These are phyloP conservation scores for Aspergillus nanangensis DNA, from an alignment of 495 filamentous ascomycete species.

Conservation along the genomic window DNA sequence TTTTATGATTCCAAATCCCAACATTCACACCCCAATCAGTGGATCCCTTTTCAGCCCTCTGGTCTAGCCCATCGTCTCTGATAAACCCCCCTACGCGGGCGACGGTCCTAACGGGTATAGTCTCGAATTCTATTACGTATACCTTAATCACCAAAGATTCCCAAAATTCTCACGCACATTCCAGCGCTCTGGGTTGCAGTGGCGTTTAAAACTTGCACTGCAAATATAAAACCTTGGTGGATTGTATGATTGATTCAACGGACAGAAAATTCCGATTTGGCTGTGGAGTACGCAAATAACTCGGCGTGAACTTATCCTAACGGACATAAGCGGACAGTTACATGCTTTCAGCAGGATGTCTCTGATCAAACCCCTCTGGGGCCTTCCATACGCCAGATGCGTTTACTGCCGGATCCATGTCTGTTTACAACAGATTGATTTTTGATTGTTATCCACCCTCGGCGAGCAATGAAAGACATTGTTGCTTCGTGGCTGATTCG, in stretches of 20 bases:
- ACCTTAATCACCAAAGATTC: not conserved
- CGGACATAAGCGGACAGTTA: too few species aligned
- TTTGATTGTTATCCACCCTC: slow-evolving; percentile 1
- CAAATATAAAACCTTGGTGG: too few species aligned
- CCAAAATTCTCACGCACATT: not conserved
- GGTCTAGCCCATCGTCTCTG: not conserved
- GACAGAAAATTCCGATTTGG: not conserved
- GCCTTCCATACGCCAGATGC: not conserved
- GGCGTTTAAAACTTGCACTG: too few species aligned
- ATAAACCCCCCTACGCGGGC: not conserved
- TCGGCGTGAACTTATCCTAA: too few species aligned
- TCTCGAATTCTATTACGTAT: not conserved
- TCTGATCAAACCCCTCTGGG: not conserved
- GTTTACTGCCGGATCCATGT: not conserved
- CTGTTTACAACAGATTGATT: not conserved
- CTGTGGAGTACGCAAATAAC: not conserved
- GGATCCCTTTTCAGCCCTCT: not conserved
- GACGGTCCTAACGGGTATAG: not conserved
- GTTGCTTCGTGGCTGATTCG: not conserved
- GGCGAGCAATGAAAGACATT: not conserved
- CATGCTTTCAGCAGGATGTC: too few species aligned
- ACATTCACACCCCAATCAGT: not conserved
- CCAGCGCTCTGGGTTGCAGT: not conserved
- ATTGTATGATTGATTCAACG: not conserved
- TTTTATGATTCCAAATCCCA: not conserved